phyloP scores from a whole-genome alignment of 2,329 filamentous ascomycete species.

The Penicillium sp. region DNA sequence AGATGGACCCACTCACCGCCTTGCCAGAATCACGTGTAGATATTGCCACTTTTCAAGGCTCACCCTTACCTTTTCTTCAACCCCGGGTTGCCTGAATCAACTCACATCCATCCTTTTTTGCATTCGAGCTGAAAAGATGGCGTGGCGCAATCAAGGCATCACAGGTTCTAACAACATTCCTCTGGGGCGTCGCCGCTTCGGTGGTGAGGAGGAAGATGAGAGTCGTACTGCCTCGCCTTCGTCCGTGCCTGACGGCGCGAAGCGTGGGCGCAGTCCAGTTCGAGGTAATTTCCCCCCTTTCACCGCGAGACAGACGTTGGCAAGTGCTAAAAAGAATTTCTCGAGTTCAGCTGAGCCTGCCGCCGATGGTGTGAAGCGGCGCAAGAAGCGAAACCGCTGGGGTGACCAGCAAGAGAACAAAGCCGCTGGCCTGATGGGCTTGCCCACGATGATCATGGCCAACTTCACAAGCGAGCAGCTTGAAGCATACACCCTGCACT shows the following conservation, averaged over 20 bases:
- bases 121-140: slow-evolving; percentile 40
- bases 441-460: slow-evolving; percentile 91
- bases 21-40: slow-evolving; percentile 3
- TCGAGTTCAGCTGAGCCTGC: slow-evolving; percentile 40
- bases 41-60: slow-evolving; percentile 8
- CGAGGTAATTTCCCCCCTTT: slow-evolving; percentile 52
- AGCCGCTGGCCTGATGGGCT: slow-evolving; percentile 92
- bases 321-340: slow-evolving; percentile 13
- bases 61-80: slow-evolving; percentile 7
- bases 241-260: slow-evolving; percentile 49
- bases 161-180: slow-evolving; percentile 98
- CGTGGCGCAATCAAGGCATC: slow-evolving; percentile 69
- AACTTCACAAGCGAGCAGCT: slow-evolving; percentile 99
- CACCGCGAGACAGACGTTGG: too few relatives aligned
- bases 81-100: slow-evolving; percentile 3
- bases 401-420: slow-evolving; percentile 97
- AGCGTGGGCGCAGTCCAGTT: slow-evolving; percentile 90
- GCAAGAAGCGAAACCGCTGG: slow-evolving; percentile 99
- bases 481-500: slow-evolving; percentile 90
- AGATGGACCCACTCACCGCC: neutral
- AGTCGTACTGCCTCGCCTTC: slow-evolving; percentile 41
- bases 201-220: slow-evolving; percentile 55
- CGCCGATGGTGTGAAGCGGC: slow-evolving; percentile 73
- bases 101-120: slow-evolving; percentile 9
- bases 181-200: slow-evolving; percentile 76